A percentile compares a stretch with the other conserved stretches of the same genome.
Conservation (phyloP, 2,329 filamentous ascomycete species). For the Trichoderma hamatum region DNA sequence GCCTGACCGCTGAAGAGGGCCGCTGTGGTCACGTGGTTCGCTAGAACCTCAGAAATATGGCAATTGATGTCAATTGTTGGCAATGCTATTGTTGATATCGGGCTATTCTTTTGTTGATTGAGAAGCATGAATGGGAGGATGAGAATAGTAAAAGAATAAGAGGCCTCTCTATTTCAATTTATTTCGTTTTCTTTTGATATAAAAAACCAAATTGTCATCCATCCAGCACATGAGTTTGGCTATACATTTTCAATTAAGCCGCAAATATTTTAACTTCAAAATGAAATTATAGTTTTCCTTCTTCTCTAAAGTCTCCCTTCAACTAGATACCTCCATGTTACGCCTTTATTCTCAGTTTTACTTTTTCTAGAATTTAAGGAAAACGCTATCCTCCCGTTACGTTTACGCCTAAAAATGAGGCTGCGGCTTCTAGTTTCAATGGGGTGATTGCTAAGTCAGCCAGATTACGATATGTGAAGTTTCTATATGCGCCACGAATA, state of each 20-base stretch:
- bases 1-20: slow-evolving; percentile 24
- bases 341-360: too few species aligned
- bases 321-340: too few species aligned
- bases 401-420: too few species aligned
- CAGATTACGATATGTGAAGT: too few species aligned
- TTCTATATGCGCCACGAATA: too few species aligned
- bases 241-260: not conserved
- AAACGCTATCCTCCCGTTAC: too few species aligned
- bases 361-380: too few species aligned
- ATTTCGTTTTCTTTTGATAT: not conserved
- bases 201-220: not conserved
- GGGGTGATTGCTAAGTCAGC: too few species aligned
- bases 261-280: not conserved
- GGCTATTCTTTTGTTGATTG: not conserved
- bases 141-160: not conserved
- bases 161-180: not conserved
- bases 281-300: not conserved
- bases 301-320: not conserved
- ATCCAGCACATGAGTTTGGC: not conserved
- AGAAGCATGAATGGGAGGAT: not conserved
- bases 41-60: slow-evolving; percentile 1
- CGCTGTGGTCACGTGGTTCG: slow-evolving; percentile 21
- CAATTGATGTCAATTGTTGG: not conserved
- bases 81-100: too few species aligned
- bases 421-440: too few species aligned